Evolutionary conservation across 2,329 filamentous ascomycete genomes (phyloP).

Genomic region (Cladosporium sp.): DNA sequence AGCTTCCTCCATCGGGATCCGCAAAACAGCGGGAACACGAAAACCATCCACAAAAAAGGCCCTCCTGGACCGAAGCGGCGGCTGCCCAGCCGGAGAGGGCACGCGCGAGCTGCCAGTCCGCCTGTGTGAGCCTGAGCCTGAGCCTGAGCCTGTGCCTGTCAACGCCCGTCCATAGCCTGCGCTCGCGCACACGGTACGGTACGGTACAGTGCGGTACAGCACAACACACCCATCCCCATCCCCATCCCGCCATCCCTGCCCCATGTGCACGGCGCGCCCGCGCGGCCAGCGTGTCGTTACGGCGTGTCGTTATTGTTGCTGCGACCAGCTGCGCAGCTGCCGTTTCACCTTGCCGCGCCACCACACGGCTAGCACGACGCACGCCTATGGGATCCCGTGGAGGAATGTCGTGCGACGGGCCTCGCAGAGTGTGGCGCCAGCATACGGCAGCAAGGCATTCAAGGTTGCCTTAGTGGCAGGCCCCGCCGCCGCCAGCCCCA

Average conservation of each 20-base stretch:
- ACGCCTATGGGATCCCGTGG: slow-evolving; percentile 11
- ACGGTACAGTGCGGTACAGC: too few species aligned
- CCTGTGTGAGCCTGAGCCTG: background rate
- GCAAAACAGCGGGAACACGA: background rate
- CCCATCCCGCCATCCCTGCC: too few species aligned
- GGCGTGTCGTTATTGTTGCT: too few species aligned
- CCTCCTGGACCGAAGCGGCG: slow-evolving; percentile 4
- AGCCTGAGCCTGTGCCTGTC: background rate
- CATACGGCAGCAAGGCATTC: slow-evolving; percentile 5
- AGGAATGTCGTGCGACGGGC: slow-evolving; percentile 9
- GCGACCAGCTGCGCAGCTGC: background rate
- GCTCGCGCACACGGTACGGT: too few species aligned
- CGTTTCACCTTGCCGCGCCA: slow-evolving; percentile 11
- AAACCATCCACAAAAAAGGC: slow-evolving; percentile 1
- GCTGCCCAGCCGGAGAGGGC: slow-evolving; percentile 7
- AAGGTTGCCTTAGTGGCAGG: slow-evolving; percentile 22
- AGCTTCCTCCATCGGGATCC: slow-evolving; percentile 1
- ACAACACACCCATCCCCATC: too few species aligned
- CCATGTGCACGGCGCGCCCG: too few species aligned
- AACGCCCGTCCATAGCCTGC: too few species aligned
- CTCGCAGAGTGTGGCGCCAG: slow-evolving; percentile 7
- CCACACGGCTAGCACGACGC: background rate
- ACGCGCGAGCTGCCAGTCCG: background rate
- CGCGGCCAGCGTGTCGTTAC: too few species aligned
- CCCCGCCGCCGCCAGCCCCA: slow-evolving; percentile 5